Percentiles rank a stretch among this genome's conserved stretches.
phyloP scores from a whole-genome alignment of 73 alveolate genomes.

The Tetrahymena malaccensis region DNA sequence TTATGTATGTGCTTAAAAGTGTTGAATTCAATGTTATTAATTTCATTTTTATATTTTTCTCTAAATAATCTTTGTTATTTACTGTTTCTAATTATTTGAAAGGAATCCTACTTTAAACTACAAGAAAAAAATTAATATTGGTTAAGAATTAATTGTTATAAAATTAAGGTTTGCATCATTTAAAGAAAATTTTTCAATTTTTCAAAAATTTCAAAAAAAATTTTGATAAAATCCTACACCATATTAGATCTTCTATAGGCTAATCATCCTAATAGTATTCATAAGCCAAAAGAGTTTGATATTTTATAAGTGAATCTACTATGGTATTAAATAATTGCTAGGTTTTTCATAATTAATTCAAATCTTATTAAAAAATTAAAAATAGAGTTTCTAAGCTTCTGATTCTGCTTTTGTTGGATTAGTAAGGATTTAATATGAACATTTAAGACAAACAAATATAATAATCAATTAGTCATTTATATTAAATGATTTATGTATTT shows the following conservation, averaged over 20 bases:
- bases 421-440: not conserved
- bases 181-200: not conserved
- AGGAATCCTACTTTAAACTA: not conserved
- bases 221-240: not conserved
- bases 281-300: too few relatives aligned
- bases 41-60: too few relatives aligned
- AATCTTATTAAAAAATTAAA: not conserved
- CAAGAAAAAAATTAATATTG: not conserved
- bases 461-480: not conserved
- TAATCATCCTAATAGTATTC: too few relatives aligned
- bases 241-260: too few relatives aligned
- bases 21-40: not conserved
- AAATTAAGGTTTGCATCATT: not conserved
- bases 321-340: not conserved
- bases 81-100: not conserved
- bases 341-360: not conserved
- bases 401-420: not conserved
- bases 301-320: not conserved
- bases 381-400: not conserved
- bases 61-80: too few relatives aligned
- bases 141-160: not conserved
- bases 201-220: not conserved
- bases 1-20: not conserved
- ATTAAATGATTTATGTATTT: not conserved
- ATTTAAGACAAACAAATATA: not conserved